Evolutionary conservation across 2,329 filamentous ascomycete species (phyloP).

Genomic region (Ascochyta lentis): DNA sequence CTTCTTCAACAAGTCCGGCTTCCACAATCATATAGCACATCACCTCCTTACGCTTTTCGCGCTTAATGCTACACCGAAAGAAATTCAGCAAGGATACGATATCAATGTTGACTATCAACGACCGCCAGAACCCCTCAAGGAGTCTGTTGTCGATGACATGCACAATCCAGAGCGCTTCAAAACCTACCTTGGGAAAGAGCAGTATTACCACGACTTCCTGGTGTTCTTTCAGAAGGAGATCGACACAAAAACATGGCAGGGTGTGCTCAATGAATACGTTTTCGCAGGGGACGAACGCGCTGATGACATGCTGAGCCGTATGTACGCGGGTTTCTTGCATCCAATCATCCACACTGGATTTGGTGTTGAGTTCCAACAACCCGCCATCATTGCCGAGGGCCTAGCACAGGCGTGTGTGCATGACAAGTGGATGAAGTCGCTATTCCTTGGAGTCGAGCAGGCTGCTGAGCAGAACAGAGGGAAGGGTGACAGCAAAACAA

Average conservation of each 20-base stretch:
- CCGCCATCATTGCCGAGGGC: slow-evolving; percentile 79
- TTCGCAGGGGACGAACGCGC: slow-evolving; percentile 70
- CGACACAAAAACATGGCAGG: slow-evolving; percentile 65
- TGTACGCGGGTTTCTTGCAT: slow-evolving; percentile 76
- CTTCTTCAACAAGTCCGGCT: slow-evolving; percentile 77
- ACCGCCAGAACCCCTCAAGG: slow-evolving; percentile 56
- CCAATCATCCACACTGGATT: slow-evolving; percentile 87
- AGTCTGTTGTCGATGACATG: slow-evolving; percentile 62
- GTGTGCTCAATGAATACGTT: slow-evolving; percentile 69
- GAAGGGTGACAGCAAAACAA: slow-evolving; percentile 38
- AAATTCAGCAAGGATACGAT: slow-evolving; percentile 70
- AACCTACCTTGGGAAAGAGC: slow-evolving; percentile 66
- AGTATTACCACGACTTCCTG: slow-evolving; percentile 76
- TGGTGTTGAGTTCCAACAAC: slow-evolving; percentile 81
- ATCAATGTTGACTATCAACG: slow-evolving; percentile 72
- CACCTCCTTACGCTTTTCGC: slow-evolving; percentile 79
- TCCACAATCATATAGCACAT: slow-evolving; percentile 84
- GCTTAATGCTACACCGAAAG: slow-evolving; percentile 67
- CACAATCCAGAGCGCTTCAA: slow-evolving; percentile 63
- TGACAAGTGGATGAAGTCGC: slow-evolving; percentile 59
- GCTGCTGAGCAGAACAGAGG: slow-evolving; percentile 45
- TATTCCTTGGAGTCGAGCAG: slow-evolving; percentile 63
- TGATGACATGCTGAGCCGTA: slow-evolving; percentile 71
- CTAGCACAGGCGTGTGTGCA: slow-evolving; percentile 81
- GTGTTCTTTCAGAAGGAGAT: slow-evolving; percentile 79